Evolutionary conservation across 2,329 filamentous ascomycete genomes (phyloP), one percentile per base, ranked within the genome.

Genomic region (Aphanocladium album): DNA sequence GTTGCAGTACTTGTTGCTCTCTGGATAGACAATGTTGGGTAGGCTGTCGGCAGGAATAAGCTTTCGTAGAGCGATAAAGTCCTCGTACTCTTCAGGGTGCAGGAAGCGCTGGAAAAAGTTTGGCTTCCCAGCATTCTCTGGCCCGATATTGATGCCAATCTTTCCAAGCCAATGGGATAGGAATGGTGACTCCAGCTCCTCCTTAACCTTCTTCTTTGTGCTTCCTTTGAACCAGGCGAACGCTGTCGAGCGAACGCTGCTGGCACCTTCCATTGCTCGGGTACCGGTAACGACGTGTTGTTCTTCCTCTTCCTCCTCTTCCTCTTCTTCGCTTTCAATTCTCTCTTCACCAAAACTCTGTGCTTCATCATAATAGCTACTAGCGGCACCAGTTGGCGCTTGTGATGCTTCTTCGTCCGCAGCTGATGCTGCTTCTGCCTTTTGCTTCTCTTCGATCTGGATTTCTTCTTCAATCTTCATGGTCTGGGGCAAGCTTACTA

Each of bases 401-500:
- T 69, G 64, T 9, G 64, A 66, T 1, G 64, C 52, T 8, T 70
- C 65, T 5, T 68, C 71, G 3, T 62, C 67, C 0, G 67, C 66
- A 11, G 67, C 57, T 12, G 64, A 65, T 2, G 64, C 60, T 7
- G 64, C 65, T 5, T 64, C 66, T 5, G 70, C 75, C 59, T 83
- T 80, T 61, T 83, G 82, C 65, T 83, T 71, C 77, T 75, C 73
- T 53, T 75, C 71, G 37, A 69, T 63, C 30, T 75, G 73, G 6
- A 77, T 64, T 63, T 83, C 80, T 64, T 83, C 81, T 60, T 82
- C 76, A 0, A 87, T 74, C 19, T 86, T 68, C 2, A 88, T 77
- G n/a, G 88, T 89, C 69, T 89, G 87, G 1, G 92, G 92, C 1
- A 96, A 82, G 68, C 88, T 93, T 70, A 89, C 84, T 27, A 96